Conservation (phyloP, 2,329 filamentous ascomycete genomes). For the Monilinia fructigena region DNA sequence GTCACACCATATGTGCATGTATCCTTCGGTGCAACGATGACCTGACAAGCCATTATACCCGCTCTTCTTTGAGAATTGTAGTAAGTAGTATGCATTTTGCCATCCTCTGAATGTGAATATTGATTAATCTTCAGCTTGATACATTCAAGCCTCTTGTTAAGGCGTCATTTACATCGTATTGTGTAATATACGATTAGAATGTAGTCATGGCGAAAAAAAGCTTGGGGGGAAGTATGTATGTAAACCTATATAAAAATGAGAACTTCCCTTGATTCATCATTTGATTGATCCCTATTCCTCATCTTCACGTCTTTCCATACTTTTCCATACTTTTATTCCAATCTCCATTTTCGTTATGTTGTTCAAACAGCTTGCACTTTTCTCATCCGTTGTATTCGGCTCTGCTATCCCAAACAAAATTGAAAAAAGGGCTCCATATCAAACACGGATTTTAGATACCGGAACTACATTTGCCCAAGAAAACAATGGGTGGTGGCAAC, state of each 20-base stretch:
- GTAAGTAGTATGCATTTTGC: background rate
- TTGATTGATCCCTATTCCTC: background rate
- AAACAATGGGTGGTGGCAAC: conserved; percentile 23
- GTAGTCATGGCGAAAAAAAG: background rate
- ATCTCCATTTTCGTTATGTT: conserved; percentile 1
- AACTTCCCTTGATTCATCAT: background rate
- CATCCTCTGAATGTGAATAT: background rate
- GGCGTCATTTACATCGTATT: background rate
- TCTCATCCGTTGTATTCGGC: background rate
- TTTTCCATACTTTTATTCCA: too few relatives aligned
- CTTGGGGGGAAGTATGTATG: background rate
- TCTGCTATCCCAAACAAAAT: background rate
- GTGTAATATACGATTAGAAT: background rate
- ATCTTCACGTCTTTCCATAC: background rate
- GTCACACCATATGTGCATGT: background rate
- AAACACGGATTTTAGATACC: conserved; percentile 14
- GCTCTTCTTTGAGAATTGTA: background rate
- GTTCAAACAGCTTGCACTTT: background rate
- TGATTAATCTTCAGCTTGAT: background rate
- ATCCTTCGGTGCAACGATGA: background rate
- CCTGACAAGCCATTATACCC: background rate
- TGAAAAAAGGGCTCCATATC: conserved; percentile 15
- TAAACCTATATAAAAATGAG: background rate
- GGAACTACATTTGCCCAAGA: conserved; percentile 20
- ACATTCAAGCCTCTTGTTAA: background rate